These are phyloP conservation scores for Chloris gayana DNA, from an alignment of 176 grass and related monocot species.

Conservation along the genomic window DNA sequence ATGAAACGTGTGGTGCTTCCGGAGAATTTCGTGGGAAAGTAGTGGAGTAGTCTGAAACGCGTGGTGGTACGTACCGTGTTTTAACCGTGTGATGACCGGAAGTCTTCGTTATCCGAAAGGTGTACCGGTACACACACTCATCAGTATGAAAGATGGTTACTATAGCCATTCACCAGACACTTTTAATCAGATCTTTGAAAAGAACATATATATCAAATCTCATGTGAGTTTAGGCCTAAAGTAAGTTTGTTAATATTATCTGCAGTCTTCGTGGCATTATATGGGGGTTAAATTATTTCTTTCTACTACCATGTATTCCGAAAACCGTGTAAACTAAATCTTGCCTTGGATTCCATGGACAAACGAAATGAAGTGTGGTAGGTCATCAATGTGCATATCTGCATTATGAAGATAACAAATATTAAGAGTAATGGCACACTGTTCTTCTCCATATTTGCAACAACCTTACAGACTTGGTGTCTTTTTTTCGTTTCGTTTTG, in stretches of 20 bases:
- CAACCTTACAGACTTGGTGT: not conserved
- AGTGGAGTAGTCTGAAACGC: not conserved
- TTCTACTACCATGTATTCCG: not conserved
- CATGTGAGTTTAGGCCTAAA: not conserved
- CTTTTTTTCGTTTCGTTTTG: too few relatives aligned
- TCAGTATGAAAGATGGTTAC: not conserved
- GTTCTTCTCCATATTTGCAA: not conserved
- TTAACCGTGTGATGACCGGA: constrained; percentile 1
- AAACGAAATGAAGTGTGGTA: not conserved
- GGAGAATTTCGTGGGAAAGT: not conserved
- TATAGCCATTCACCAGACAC: not conserved
- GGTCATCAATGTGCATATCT: not conserved
- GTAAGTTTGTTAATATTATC: not conserved
- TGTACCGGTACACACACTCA: not conserved
- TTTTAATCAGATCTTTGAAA: not conserved
- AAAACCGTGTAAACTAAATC: not conserved
- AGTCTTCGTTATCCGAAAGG: not conserved
- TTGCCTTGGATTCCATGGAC: not conserved
- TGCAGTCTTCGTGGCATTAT: not conserved
- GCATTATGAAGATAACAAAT: not conserved
- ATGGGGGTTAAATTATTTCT: not conserved
- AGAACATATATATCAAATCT: not conserved
- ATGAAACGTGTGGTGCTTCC: constrained; percentile 2
- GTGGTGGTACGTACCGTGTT: not conserved
- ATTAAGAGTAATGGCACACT: not conserved